Conservation (phyloP, 192 early-diverging fungal genomes). For the Gigaspora rosea region DNA sequence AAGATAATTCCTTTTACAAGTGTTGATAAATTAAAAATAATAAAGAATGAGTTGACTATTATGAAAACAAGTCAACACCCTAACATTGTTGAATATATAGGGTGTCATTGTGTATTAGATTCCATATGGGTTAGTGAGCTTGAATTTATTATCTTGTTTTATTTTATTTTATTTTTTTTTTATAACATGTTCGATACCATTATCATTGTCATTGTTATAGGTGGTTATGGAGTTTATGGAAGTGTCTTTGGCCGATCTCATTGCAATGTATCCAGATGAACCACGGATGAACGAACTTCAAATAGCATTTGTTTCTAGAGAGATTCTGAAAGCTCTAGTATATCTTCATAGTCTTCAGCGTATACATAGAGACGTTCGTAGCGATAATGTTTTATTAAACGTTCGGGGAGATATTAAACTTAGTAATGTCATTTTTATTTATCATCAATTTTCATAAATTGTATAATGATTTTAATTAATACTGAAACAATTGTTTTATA, state of each 20-base stretch:
- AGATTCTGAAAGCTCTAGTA: constrained; percentile 74
- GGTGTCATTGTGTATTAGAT: constrained; percentile 73
- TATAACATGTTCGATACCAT: neutral
- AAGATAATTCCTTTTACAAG: constrained; percentile 89
- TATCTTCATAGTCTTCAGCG: constrained; percentile 75
- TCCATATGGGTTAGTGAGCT: constrained; percentile 77
- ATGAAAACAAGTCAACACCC: constrained; percentile 89
- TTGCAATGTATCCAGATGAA: constrained; percentile 65
- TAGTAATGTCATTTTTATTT: constrained; percentile 36
- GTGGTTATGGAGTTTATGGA: constrained; percentile 99
- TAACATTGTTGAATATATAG: constrained; percentile 95
- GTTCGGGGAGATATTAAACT: constrained; percentile 84
- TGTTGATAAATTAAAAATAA: constrained; percentile 86
- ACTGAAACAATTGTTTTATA: neutral
- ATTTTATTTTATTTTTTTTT: neutral
- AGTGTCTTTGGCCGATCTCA: constrained; percentile 96
- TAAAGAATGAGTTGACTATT: constrained; percentile 84
- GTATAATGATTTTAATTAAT: too few species aligned
- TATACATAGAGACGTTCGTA: constrained; percentile 92
- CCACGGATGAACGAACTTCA: constrained; percentile 79
- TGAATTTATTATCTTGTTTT: neutral
- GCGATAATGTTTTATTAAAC: constrained; percentile 87
- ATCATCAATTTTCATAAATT: neutral
- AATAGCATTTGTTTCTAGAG: constrained; percentile 88
- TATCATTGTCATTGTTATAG: constrained; percentile 17